Conservation (phyloP, 305 asterid genomes). For the Striga hermonthica region DNA sequence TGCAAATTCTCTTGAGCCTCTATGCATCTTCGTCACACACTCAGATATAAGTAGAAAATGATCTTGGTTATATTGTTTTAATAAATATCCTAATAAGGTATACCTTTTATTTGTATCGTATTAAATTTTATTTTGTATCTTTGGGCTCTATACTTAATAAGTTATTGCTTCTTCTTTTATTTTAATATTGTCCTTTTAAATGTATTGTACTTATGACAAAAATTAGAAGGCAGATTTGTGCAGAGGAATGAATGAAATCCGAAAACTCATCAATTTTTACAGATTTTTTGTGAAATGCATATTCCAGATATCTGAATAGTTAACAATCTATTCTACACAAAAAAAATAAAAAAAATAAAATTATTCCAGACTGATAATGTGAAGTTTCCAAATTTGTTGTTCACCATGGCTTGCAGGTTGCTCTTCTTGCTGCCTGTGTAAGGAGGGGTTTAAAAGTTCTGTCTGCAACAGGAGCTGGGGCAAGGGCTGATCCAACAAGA, state of each 20-base stretch:
- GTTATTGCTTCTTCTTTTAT: not conserved
- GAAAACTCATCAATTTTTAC: not conserved
- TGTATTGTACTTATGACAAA: too few species aligned
- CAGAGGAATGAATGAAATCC: not conserved
- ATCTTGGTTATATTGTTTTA: conserved; percentile 6
- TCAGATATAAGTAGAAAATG: conserved; percentile 12
- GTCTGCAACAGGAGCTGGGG: conserved; percentile 98
- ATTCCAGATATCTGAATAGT: conserved; percentile 6
- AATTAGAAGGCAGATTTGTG: not conserved
- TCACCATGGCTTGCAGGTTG: conserved; percentile 53
- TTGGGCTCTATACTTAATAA: not conserved
- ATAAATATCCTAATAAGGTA: not conserved
- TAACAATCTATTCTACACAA: not conserved
- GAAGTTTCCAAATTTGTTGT: conserved; percentile 19
- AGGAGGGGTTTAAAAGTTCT: conserved; percentile 86
- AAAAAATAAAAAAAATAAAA: too few species aligned
- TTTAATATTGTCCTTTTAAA: not conserved
- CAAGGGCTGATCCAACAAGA: conserved; percentile 96
- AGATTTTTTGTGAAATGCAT: conserved; percentile 4
- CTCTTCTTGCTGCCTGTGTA: conserved; percentile 96
- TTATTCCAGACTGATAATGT: not conserved
- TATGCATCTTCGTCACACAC: conserved; percentile 20
- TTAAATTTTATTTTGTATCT: not conserved
- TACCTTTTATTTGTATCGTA: not conserved
- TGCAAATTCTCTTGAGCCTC: conserved; percentile 9